Evolutionary conservation across 2,329 filamentous ascomycete species (phyloP).

Genomic region (Diaporthe aspalathi): DNA sequence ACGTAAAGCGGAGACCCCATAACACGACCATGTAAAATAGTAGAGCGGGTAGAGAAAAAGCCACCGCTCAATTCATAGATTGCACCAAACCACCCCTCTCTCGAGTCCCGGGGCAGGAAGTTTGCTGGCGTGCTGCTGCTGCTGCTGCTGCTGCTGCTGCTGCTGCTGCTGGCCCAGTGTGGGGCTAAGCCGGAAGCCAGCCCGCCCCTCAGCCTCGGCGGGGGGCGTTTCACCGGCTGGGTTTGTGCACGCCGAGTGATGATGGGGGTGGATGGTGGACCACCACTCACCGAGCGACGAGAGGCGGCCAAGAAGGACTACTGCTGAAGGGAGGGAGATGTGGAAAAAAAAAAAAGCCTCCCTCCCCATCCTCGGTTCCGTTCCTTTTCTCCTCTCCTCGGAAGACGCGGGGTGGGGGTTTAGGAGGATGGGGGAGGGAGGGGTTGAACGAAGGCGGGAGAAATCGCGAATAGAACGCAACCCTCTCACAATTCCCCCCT

Average conservation of each 20-base stretch:
- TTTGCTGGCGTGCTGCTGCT: too few relatives aligned
- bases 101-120: too few relatives aligned
- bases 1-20: neutral
- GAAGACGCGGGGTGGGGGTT: neutral
- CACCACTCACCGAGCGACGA: neutral
- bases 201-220: constrained; percentile 36
- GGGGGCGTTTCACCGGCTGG: constrained; percentile 36
- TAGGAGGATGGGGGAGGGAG: neutral
- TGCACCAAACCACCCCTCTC: too few relatives aligned
- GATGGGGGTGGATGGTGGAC: constrained; percentile 11
- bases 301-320: neutral
- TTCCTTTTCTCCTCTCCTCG: neutral
- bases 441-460: too few relatives aligned
- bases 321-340: too few relatives aligned
- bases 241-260: neutral
- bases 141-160: too few relatives aligned
- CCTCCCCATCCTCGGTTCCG: neutral
- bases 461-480: too few relatives aligned
- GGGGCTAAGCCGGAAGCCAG: constrained; percentile 14
- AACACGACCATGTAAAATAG: neutral
- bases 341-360: too few relatives aligned
- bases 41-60: neutral
- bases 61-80: constrained; percentile 11
- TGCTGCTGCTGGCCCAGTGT: too few relatives aligned
- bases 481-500: neutral